Conservation (phyloP, 192 early-diverging fungal species). For the Kappamyces sp. region DNA sequence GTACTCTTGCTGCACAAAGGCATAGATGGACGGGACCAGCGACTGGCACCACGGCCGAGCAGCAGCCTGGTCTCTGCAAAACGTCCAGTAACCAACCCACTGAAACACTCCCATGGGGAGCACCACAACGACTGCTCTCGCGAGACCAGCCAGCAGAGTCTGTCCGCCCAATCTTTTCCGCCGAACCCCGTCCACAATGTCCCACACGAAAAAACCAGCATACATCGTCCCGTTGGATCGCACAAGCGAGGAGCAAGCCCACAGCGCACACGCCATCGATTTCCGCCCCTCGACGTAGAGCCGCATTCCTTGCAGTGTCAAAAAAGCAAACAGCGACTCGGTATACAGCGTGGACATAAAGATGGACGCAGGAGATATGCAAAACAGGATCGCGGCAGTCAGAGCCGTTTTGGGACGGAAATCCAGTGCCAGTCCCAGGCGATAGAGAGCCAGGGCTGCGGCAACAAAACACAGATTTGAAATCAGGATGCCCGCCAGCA, state of each 20-base stretch:
- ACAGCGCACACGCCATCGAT: slow-evolving; percentile 57
- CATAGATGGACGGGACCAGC: slow-evolving; percentile 61
- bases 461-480: slow-evolving; percentile 70
- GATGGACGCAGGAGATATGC: slow-evolving; percentile 67
- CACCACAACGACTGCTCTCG: slow-evolving; percentile 25
- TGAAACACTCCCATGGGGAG: slow-evolving; percentile 56
- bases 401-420: slow-evolving; percentile 44
- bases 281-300: slow-evolving; percentile 36
- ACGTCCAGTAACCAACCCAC: slow-evolving; percentile 49
- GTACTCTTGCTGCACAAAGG: slow-evolving; percentile 78
- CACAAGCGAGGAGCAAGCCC: slow-evolving; percentile 51
- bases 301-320: slow-evolving; percentile 76
- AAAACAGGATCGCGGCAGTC: slow-evolving; percentile 63
- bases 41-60: slow-evolving; percentile 63
- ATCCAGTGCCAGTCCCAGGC: slow-evolving; percentile 25
- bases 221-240: slow-evolving; percentile 79
- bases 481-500: slow-evolving; percentile 53
- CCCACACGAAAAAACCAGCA: slow-evolving; percentile 75
- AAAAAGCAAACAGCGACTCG: slow-evolving; percentile 74
- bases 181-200: slow-evolving; percentile 32
- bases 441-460: slow-evolving; percentile 67
- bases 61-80: slow-evolving; percentile 40
- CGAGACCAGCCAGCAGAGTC: no score
- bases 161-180: no score
- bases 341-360: slow-evolving; percentile 88